Base-by-base conservation (phyloP, 139 green algal species). In the Chlorella sp. region DNA sequence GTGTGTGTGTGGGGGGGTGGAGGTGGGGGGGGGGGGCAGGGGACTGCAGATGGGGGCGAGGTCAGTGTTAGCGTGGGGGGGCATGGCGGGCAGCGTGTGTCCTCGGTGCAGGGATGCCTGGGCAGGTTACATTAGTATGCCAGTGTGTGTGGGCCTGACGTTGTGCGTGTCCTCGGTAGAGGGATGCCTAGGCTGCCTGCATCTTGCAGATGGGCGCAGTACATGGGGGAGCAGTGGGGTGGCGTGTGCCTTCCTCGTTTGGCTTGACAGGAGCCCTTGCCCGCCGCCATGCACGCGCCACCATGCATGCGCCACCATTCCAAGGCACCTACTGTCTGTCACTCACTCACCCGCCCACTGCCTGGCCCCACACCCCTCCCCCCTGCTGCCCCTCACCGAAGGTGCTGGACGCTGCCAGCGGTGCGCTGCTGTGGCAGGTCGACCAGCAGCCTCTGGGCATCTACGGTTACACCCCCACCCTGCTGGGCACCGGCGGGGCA, bases 391-490 rank as follows among this genome's bases (percentile, higher is more conserved):
- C 39, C 39, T 60, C 3, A 22, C 39, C 28, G 4, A 42, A 85
- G 79, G 84, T 88, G 66, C 84, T 88, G 28, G 84, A 81, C 28
- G 28, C 84, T 2, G 84, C 39, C 39, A 88, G 28, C 39, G 84
- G 84, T 40, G 39, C 53, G 15, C 37, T 66, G 39, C 15, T 26
- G 24, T 88, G 84, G 84, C 18, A 42, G 48, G 84, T 68, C 28
- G 40, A 64, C 11, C 84, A 88, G 84, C 28, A 12, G 39, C 84
- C 84, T 24, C n/a, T 88, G 16, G 71, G 68, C 66, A 88, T 88
- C 68, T 88, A 88, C 68, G 32, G 66, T 0, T 88, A 88, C 32
- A 75, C 84, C 30, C 66, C 84, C 26, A 48, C 39, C 12, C 66
- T 81, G 34, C 39, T 88, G 30, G 66, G 28, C 30, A 21, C 18